Base-by-base conservation (phyloP, 768 basidiomycete genomes). In the Favolaschia claudopus region DNA sequence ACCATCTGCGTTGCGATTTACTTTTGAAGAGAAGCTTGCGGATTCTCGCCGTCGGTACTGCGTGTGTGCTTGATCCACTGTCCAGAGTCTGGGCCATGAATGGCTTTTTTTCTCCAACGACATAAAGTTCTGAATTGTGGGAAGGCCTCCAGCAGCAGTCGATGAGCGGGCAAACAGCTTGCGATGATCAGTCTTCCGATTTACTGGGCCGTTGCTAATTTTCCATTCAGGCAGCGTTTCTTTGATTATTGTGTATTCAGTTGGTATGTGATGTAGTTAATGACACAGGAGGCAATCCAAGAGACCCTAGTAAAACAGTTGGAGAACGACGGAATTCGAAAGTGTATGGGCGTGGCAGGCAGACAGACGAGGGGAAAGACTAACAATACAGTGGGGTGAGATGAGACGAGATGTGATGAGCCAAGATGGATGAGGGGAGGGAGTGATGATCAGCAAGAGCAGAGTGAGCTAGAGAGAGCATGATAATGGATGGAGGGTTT, bases 151-250 rank as follows among this genome's bases (percentile, higher is more conserved):
- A n/a, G n/a, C n/a, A n/a, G n/a, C n/a, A n/a, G n/a, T n/a, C n/a
- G n/a, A n/a, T n/a, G n/a, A n/a, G n/a, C n/a, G n/a, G n/a, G n/a
- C n/a, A n/a, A n/a, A n/a, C n/a, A n/a, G n/a, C n/a, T n/a, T n/a
- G n/a, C n/a, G n/a, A n/a, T n/a, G n/a, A n/a, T n/a, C n/a, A n/a
- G n/a, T n/a, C n/a, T n/a, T n/a, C n/a, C n/a, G n/a, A n/a, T n/a
- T n/a, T n/a, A n/a, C n/a, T n/a, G 68, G 54, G 24, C 61, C 44
- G 40, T 67, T 36, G 24, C 48, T 38, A 17, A 50, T 55, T 29
- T 10, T 22, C 19, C 12, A 28, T 45, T 10, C 8, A 10, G 9
- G 22, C 9, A 28, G 22, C 7, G 19, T 31, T 5, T 24, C 27
- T 17, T 31, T 14, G 17, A 44, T 24, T 19, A 24, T 2, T 13